Base-by-base conservation (phyloP, 2,329 filamentous ascomycete species). In the Pseudogymnoascus sp. region DNA sequence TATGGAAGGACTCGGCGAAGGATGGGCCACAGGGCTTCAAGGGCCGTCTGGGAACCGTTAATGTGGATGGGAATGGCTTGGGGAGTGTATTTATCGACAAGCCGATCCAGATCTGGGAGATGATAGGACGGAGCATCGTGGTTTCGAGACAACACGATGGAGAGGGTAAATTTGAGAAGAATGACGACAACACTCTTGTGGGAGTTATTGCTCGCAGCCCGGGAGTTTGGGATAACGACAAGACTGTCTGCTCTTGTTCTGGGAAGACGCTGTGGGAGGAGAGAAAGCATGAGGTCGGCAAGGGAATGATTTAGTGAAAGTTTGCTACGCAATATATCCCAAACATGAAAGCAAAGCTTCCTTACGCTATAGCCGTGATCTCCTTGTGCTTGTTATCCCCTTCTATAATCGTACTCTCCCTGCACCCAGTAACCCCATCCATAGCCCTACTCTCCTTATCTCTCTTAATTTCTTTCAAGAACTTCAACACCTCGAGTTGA, bases 251-350 rank as follows among this genome's bases (percentile, higher is more conserved):
- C 75, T 96, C 92, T 59, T 99, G 95, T 76, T 96, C 92, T 38
- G 95, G 95, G 3, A 97, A 97, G 85, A 97, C 93, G 63, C 85
- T 99, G 10, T 99, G 95, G 95, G 90, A 99, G 76, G 95, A 99
- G 81, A 86, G 95, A 70, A 87, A 88, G 76, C 93, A 97, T 72
- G 91, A 96, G 78, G 86, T 93, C 44, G 82, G 83, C 68, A 93
- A 91, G 78, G 95, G 95, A 2, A 97, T 99, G 91, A 78, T 95
- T 69, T 97, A 76, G 86, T 68, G 50, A 56, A 21, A 33, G n/a
- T 33, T 56, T 56, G 50, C n/a, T 33, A 21, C 29, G 50, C 50
- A 33, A 56, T 56, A 33, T 56, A 56, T 56, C 50, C 50, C 14
- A 29, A 2, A 53, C 8, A 16, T 53, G 47, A 53, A 13, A 16